Evolutionary conservation across 164 flowering plant species (phyloP), one percentile per base, ranked within the genome.

Genomic region (Chloranthus sessilifolius): DNA sequence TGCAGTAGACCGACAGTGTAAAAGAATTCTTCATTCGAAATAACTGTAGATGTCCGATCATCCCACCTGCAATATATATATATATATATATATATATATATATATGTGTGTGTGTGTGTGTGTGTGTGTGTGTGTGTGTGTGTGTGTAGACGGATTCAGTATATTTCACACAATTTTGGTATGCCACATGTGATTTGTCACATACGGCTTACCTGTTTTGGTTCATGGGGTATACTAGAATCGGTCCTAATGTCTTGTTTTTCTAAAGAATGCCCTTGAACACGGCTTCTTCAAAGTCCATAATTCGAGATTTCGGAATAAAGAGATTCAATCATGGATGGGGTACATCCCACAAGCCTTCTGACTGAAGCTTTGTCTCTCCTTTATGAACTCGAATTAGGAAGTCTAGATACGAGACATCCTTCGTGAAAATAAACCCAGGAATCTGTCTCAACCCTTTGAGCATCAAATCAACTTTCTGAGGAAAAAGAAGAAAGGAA

Each of bases 241-340:
- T 55, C 3, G 80, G 78, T 14, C 88, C 92, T 0, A 61, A 45
- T 20, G 72, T 60, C 6, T 65, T 47, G 42, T 56, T 69, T 7
- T 68, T 55, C 33, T 58, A 60, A 7, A 75, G 78, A 27, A 85
- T 80, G 43, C 66, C 71, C 50, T 35, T 59, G 51, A 92, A 76
- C 30, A 82, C 88, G 6, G 73, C 81, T 0, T 41, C 37, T 42
- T 83, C 53, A 47, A 89, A 89, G 19, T 79, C 88, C 1, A 37
- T 25, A 17, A 89, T 80, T 2, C 56, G 59, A 31, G 88, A 80
- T 61, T 68, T 74, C 21, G 97, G 97, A 2, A 89, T 56, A 16
- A 83, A 82, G 30, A 89, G 72, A 53, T 81, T 86, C 14, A 89
- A 67, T 95, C 98, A 90, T 59, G 98, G 98, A 61, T 87, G 98